These are phyloP conservation scores for Carex scoparia DNA, from an alignment of 176 grass and related monocot genomes.

Conservation along the genomic window DNA sequence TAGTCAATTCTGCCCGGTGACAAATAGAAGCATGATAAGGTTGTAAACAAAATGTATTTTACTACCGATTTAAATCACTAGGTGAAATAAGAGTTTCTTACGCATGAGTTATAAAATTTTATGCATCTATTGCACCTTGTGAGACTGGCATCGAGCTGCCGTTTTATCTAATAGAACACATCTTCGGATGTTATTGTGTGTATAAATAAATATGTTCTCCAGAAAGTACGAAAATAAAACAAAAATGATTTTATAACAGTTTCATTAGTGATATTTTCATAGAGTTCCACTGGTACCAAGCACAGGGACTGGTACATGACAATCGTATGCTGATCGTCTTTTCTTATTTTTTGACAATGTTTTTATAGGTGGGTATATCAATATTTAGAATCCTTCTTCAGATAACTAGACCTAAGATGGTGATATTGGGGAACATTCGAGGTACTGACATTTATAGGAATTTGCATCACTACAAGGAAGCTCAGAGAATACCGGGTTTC, in stretches of 20 bases:
- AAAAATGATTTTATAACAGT: not conserved
- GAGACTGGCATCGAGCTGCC: not conserved
- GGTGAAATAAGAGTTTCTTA: not conserved
- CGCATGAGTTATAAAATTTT: not conserved
- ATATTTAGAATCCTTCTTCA: constrained; percentile 79
- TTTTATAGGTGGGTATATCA: constrained; percentile 70
- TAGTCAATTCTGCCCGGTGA: no score
- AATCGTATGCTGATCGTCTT: not conserved
- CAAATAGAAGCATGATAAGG: no score
- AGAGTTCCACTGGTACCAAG: not conserved
- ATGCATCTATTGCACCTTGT: not conserved
- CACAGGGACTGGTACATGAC: not conserved
- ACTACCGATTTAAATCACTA: no score
- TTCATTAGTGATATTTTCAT: no score
- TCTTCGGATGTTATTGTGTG: not conserved
- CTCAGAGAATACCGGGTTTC: constrained; percentile 77
- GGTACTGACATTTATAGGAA: constrained; percentile 87
- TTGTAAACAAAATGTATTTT: no score
- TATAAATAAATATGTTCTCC: not conserved
- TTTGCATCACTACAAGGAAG: constrained; percentile 78
- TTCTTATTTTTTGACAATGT: not conserved
- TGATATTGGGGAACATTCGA: constrained; percentile 60
- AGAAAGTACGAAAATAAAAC: not conserved
- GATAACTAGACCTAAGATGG: constrained; percentile 78
- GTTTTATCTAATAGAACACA: not conserved